Evolutionary conservation across 257 asterid species (phyloP).

Genomic region (Cruciata laevipes): DNA sequence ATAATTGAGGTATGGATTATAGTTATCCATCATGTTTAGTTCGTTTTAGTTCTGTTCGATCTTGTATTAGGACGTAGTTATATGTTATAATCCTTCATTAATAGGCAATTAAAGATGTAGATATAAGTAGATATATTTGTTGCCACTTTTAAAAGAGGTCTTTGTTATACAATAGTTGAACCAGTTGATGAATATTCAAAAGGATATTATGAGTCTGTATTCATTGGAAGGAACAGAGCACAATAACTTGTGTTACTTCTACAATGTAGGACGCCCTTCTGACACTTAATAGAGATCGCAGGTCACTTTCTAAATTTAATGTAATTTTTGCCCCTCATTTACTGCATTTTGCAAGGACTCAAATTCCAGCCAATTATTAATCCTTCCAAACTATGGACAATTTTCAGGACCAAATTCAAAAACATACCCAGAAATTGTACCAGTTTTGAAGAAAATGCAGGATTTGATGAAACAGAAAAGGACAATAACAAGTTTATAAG

Average conservation of each 20-base stretch:
- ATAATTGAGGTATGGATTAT: no score
- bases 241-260: background rate
- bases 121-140: background rate
- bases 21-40: no score
- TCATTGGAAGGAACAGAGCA: background rate
- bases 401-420: background rate
- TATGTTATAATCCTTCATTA: no score
- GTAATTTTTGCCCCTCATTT: background rate
- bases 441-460: no score
- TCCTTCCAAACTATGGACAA: background rate
- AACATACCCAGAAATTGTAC: no score
- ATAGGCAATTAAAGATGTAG: background rate
- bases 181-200: background rate
- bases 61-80: no score
- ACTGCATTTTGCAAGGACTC: background rate
- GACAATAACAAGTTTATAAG: background rate
- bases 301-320: constrained; percentile 8
- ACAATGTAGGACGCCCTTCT: constrained; percentile 8
- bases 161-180: background rate
- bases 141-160: background rate
- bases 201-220: background rate
- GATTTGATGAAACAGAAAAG: no score
- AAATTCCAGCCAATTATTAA: background rate
- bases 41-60: no score
- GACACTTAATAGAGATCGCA: constrained; percentile 2